Conservation (phyloP, 306 rosid species). For the Abrus pulchellus region DNA sequence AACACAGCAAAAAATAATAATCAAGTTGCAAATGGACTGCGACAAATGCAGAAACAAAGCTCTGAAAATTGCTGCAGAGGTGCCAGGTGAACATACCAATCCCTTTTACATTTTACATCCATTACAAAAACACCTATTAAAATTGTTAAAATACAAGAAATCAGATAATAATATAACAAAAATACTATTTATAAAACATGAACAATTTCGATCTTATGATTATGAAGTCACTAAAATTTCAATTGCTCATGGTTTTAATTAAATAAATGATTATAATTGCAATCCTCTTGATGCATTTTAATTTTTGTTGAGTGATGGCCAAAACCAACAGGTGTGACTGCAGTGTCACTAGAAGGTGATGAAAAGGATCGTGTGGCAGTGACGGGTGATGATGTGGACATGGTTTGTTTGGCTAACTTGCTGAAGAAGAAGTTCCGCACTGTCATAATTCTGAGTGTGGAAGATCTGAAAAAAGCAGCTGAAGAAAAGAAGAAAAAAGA, state of each 20-base stretch:
- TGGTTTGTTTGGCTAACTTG: constrained; percentile 24
- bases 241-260: too few relatives aligned
- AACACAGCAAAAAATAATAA: constrained; percentile 49
- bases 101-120: not conserved
- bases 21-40: constrained; percentile 47
- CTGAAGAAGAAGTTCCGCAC: constrained; percentile 50
- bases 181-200: too few relatives aligned
- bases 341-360: constrained; percentile 57
- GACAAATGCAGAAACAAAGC: constrained; percentile 55
- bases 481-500: constrained; percentile 31
- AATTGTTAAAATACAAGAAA: too few relatives aligned
- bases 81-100: constrained; percentile 40
- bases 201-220: too few relatives aligned
- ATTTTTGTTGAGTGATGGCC: not conserved
- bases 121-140: too few relatives aligned
- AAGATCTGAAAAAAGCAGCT: constrained; percentile 12
- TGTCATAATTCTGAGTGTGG: constrained; percentile 40
- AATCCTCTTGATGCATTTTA: not conserved
- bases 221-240: too few relatives aligned
- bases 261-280: too few relatives aligned
- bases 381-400: constrained; percentile 45
- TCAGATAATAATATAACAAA: too few relatives aligned
- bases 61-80: constrained; percentile 47
- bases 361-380: constrained; percentile 51
- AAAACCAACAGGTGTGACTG: constrained; percentile 53